Conservation (phyloP, 371 early-diverging fungal species). For the Mucor sp. region DNA sequence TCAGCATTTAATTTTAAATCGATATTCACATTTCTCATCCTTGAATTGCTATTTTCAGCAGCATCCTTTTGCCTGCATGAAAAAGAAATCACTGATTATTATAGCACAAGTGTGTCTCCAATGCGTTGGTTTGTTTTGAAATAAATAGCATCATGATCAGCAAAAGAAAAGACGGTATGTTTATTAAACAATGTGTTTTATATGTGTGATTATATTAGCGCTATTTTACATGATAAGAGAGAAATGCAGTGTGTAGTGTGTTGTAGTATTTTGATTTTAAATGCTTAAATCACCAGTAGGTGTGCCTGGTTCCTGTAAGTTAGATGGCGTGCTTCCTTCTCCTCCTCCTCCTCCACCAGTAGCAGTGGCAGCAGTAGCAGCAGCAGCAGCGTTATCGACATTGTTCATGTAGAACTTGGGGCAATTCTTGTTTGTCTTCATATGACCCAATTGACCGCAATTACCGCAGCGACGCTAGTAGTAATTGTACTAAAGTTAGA, state of each 20-base stretch:
- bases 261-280: not conserved
- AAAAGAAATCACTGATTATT: not conserved
- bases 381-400: constrained; percentile 8
- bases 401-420: constrained; percentile 64
- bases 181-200: not conserved
- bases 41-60: constrained; percentile 1
- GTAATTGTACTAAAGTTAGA: not conserved
- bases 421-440: constrained; percentile 88
- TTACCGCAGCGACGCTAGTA: constrained; percentile 76
- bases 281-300: constrained; percentile 2
- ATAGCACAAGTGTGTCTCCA: not conserved
- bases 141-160: not conserved
- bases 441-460: constrained; percentile 85
- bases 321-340: not conserved
- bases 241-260: not conserved
- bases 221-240: not conserved
- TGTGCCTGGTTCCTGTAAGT: constrained; percentile 7
- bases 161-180: not conserved
- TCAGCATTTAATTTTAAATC: not conserved
- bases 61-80: not conserved
- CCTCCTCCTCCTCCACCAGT: not conserved
- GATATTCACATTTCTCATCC: not conserved
- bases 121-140: not conserved
- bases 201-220: not conserved
- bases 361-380: not conserved